Base-by-base conservation (phyloP, 75 land plant genomes). In the Cryptomeria japonica region DNA sequence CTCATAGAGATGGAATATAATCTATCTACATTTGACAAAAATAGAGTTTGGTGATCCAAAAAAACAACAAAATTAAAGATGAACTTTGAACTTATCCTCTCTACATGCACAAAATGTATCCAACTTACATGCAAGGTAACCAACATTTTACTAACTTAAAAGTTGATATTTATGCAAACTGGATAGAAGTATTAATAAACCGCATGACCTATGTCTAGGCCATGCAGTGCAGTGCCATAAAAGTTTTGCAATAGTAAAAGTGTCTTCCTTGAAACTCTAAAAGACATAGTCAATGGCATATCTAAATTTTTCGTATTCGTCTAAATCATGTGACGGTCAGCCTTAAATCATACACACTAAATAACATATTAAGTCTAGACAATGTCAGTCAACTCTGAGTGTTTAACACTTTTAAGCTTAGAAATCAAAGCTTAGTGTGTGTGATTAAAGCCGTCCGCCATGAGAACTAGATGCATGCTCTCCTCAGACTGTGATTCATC, bases 251-350 rank as follows among this genome's bases (percentile, higher is more conserved):
- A 94, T 91, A 6, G 88, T 92, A 39, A 44, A 86, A 44, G 93
- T 87, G 86, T 88, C 46, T 91, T 91, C 9, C 88, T 92, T 1
- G 87, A 88, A 14, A 89, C 80, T 91, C 91, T n/a, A n/a, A n/a
- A 93, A 58, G 12, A 44, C 46, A 25, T 90, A 56, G 78, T 94
- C 95, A n/a, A 96, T 93, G 32, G 93, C 92, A 68, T 90, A 87
- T 18, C 73, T 89, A 80, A 95, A 93, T 3, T 84, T 61, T 44
- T 96, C 95, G 88, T 92, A 92, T 92, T 42, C 97, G 85, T 49
- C 90, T 44, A 88, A 96, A 96, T 97, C 98, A 96, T 36, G 98
- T 92, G 7, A n/a, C n/a, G n/a, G n/a, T n/a, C n/a, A n/a, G n/a
- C n/a, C n/a, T n/a, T n/a, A n/a, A n/a, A n/a, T n/a, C n/a, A n/a